phyloP scores from a whole-genome alignment of 2,329 filamentous ascomycete species.

The Neodidymelliopsis sp. region DNA sequence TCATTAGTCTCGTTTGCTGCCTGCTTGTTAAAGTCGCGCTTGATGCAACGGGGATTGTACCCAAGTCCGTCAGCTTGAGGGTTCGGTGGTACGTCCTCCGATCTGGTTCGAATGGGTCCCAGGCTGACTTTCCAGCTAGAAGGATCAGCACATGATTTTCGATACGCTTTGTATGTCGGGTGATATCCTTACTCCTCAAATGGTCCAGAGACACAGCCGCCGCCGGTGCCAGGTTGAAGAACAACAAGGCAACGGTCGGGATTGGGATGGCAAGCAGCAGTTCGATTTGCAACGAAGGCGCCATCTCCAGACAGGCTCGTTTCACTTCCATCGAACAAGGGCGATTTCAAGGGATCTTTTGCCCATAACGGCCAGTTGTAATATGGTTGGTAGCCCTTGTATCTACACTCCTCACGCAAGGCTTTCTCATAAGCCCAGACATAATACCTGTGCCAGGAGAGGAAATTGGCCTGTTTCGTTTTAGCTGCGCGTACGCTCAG shows the following conservation, averaged over 20 bases:
- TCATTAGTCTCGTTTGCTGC: conserved; percentile 38
- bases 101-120: conserved; percentile 55
- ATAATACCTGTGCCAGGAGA: conserved; percentile 53
- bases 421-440: conserved; percentile 52
- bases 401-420: conserved; percentile 52
- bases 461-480: conserved; percentile 33
- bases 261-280: conserved; percentile 35
- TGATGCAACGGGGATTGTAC: conserved; percentile 42
- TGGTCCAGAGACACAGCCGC: conserved; percentile 3
- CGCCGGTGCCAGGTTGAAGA: conserved; percentile 46
- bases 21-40: conserved; percentile 44
- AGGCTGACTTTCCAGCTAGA: conserved; percentile 51
- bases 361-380: conserved; percentile 61
- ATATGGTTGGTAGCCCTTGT: conserved; percentile 54
- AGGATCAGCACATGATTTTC: neutral
- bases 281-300: conserved; percentile 33
- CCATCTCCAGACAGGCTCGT: conserved; percentile 58
- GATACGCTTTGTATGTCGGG: neutral
- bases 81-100: conserved; percentile 30
- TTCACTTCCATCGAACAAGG: conserved; percentile 63
- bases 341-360: conserved; percentile 54
- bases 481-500: neutral
- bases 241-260: conserved; percentile 29
- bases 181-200: conserved; percentile 7
- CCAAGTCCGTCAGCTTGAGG: conserved; percentile 29